phyloP scores from a whole-genome alignment of 1,284 basidiomycete species.

The Ganoderma resinaceum region DNA sequence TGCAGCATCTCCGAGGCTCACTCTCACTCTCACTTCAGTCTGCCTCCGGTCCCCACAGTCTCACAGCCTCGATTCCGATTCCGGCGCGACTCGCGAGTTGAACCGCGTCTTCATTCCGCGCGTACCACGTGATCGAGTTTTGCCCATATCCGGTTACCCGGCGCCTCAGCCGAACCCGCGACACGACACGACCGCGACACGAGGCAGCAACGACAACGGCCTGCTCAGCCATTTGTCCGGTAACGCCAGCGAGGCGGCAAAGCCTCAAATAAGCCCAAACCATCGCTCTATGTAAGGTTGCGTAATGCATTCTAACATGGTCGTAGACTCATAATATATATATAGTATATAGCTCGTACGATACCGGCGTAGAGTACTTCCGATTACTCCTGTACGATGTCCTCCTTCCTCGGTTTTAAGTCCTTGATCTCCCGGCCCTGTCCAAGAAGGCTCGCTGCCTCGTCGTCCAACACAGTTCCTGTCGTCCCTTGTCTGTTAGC shows the following conservation, averaged over 20 bases:
- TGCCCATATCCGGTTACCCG: constrained; percentile 19
- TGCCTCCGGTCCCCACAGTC: not conserved
- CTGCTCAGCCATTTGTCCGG: not conserved
- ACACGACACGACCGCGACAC: not conserved
- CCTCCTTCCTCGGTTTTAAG: constrained; percentile 80
- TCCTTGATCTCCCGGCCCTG: constrained; percentile 80
- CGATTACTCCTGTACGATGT: constrained; percentile 79
- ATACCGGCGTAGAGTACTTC: constrained; percentile 11
- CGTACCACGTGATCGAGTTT: constrained; percentile 30
- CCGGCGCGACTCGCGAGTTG: constrained; percentile 4
- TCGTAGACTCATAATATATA: too few relatives aligned
- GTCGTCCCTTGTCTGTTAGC: constrained; percentile 15
- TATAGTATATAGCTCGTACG: constrained; percentile 30
- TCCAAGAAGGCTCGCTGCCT: constrained; percentile 75
- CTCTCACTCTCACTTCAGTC: too few relatives aligned
- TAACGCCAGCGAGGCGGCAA: not conserved
- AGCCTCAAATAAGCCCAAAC: not conserved
- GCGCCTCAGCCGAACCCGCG: not conserved
- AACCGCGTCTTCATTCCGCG: constrained; percentile 28
- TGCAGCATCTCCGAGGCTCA: not conserved
- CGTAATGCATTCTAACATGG: constrained; percentile 1
- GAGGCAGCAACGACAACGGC: not conserved
- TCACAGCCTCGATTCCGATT: not conserved
- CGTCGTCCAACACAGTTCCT: constrained; percentile 79
- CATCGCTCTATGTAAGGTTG: not conserved